These are phyloP conservation scores for Aspergillus sp. DNA, from an alignment of 2,329 filamentous ascomycete species.

Conservation along the genomic window DNA sequence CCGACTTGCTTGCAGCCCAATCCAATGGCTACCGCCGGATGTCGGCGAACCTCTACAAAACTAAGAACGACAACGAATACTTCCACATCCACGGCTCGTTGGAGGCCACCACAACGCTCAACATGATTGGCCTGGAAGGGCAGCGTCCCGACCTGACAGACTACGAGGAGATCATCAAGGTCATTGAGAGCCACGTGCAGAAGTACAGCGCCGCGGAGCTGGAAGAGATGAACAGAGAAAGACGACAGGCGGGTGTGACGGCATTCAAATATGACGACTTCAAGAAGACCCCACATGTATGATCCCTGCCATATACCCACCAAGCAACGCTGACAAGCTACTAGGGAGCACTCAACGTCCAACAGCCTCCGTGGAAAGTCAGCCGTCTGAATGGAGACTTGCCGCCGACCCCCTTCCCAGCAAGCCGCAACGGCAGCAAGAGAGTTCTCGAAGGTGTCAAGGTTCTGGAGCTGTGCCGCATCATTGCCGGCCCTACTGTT, in stretches of 20 bases:
- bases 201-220: slow-evolving; percentile 58
- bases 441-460: slow-evolving; percentile 60
- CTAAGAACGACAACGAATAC: slow-evolving; percentile 65
- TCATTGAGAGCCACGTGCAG: slow-evolving; percentile 62
- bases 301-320: neutral
- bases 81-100: slow-evolving; percentile 77
- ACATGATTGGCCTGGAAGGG: slow-evolving; percentile 69
- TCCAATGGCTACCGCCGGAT: slow-evolving; percentile 71
- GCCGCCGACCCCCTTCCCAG: slow-evolving; percentile 31
- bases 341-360: slow-evolving; percentile 37
- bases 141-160: slow-evolving; percentile 62
- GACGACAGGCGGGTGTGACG: slow-evolving; percentile 62
- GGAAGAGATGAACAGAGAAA: slow-evolving; percentile 58
- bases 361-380: slow-evolving; percentile 42
- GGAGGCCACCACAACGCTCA: slow-evolving; percentile 68
- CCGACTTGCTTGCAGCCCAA: slow-evolving; percentile 70
- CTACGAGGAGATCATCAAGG: slow-evolving; percentile 60
- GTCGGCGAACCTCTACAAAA: slow-evolving; percentile 72
- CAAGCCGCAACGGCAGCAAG: slow-evolving; percentile 34
- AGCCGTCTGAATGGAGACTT: slow-evolving; percentile 30
- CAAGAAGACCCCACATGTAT: slow-evolving; percentile 57
- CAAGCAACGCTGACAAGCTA: neutral
- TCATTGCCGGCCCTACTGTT: slow-evolving; percentile 73
- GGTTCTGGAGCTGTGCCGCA: slow-evolving; percentile 71
- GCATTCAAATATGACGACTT: slow-evolving; percentile 64